phyloP scores from a whole-genome alignment of 1,139 yeast genomes.

The Geotrichum reessii region DNA sequence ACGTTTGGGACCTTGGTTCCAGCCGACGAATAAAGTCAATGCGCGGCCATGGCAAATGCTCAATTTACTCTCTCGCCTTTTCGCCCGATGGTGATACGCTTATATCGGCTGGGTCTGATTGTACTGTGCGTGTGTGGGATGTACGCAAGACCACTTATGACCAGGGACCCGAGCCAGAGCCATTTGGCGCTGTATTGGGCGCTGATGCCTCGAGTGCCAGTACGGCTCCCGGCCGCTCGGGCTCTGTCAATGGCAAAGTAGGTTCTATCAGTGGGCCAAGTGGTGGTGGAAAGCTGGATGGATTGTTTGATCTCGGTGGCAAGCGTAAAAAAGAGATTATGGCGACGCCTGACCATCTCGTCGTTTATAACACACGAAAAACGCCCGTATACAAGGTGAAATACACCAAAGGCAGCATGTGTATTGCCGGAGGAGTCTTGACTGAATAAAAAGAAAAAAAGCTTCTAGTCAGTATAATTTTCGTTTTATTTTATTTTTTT shows the following conservation, averaged over 20 bases:
- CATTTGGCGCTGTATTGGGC: conserved; percentile 1
- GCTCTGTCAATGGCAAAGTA: conserved; percentile 21
- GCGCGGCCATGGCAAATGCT: conserved; percentile 87
- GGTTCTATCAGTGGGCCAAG: conserved; percentile 11
- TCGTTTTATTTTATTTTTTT: background rate
- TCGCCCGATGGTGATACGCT: conserved; percentile 83
- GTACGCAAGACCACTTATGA: conserved; percentile 78
- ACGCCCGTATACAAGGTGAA: conserved; percentile 92
- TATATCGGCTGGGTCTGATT: conserved; percentile 90
- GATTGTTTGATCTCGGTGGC: conserved; percentile 36
- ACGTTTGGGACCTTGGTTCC: conserved; percentile 91
- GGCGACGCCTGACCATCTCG: conserved; percentile 84
- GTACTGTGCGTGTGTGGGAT: conserved; percentile 94
- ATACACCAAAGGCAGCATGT: conserved; percentile 83
- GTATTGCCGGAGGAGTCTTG: conserved; percentile 90
- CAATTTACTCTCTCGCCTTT: conserved; percentile 80
- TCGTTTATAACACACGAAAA: conserved; percentile 89
- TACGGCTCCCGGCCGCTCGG: conserved; percentile 7
- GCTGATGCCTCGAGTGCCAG: conserved; percentile 19
- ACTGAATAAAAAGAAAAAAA: conserved; percentile 34
- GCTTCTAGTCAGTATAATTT: background rate
- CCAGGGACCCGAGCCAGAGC: conserved; percentile 63
- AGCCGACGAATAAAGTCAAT: conserved; percentile 72
- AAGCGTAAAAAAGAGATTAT: conserved; percentile 57
- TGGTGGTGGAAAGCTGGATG: conserved; percentile 4